These are phyloP conservation scores for Thalia dealbata DNA, from an alignment of 176 grass and related monocot genomes.

Conservation along the genomic window DNA sequence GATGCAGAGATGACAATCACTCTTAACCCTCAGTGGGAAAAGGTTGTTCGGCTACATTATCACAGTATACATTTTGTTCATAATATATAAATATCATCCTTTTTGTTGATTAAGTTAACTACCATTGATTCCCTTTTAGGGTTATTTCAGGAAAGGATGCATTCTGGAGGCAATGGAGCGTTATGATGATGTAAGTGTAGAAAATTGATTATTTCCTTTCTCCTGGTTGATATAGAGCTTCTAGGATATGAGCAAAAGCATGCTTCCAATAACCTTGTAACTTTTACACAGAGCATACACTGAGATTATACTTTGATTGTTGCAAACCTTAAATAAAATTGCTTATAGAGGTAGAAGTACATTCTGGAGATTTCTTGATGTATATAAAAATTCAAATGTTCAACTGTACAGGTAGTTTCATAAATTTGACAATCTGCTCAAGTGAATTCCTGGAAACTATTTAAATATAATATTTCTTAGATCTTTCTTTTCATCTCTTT, in stretches of 20 bases:
- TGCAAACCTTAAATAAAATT: neutral
- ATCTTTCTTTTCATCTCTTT: neutral
- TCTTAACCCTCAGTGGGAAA: slow-evolving; percentile 86
- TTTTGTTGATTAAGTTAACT: slow-evolving; percentile 24
- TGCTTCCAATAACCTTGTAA: neutral
- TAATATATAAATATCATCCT: neutral
- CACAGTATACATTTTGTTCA: neutral
- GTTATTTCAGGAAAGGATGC: slow-evolving; percentile 93
- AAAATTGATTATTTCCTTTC: slow-evolving; percentile 2
- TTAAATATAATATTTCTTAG: neutral
- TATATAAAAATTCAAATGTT: too few species aligned
- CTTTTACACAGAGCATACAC: too few species aligned
- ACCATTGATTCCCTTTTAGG: slow-evolving; percentile 49
- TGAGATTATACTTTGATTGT: neutral
- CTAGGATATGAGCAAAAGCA: neutral
- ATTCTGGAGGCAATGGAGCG: slow-evolving; percentile 87
- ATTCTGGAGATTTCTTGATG: neutral
- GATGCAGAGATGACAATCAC: slow-evolving; percentile 85
- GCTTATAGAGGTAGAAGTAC: neutral
- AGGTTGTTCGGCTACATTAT: slow-evolving; percentile 34
- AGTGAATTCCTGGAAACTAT: neutral
- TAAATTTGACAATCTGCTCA: neutral
- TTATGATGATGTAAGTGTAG: slow-evolving; percentile 71
- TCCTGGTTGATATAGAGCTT: neutral
- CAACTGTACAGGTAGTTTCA: neutral